A percentile compares a stretch with the other conserved stretches of the same genome.
phyloP scores from a whole-genome alignment of 2,329 filamentous ascomycete genomes.

The Curvularia sp. region DNA sequence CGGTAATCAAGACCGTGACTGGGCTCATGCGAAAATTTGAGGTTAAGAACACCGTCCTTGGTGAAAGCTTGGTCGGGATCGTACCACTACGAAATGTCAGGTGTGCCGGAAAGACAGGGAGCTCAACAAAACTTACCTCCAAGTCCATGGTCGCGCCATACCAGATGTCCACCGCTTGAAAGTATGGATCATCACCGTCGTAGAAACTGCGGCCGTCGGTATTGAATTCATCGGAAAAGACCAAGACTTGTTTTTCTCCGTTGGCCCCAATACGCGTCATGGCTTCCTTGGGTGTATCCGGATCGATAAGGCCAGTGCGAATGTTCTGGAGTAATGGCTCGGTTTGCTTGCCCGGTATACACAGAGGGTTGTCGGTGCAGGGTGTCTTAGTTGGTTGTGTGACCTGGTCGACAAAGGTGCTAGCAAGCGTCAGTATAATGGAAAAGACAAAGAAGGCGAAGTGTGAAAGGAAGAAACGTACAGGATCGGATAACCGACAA shows the following conservation, averaged over 20 bases:
- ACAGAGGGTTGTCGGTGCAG: slow-evolving; percentile 55
- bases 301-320: slow-evolving; percentile 68
- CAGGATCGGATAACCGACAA: slow-evolving; percentile 74
- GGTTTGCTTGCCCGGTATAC: slow-evolving; percentile 59
- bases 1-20: slow-evolving; percentile 72
- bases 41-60: slow-evolving; percentile 66
- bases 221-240: slow-evolving; percentile 78
- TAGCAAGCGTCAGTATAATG: slow-evolving; percentile 43
- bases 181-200: slow-evolving; percentile 73
- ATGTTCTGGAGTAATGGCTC: slow-evolving; percentile 66
- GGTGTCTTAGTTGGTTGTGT: slow-evolving; percentile 46
- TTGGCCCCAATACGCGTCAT: slow-evolving; percentile 64
- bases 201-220: slow-evolving; percentile 72
- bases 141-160: slow-evolving; percentile 75
- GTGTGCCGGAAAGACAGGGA: neutral
- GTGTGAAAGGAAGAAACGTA: slow-evolving; percentile 55
- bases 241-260: slow-evolving; percentile 68
- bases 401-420: slow-evolving; percentile 64
- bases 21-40: slow-evolving; percentile 69
- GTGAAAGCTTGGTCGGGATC: slow-evolving; percentile 72
- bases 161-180: slow-evolving; percentile 73
- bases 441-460: neutral
- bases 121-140: slow-evolving; percentile 57
- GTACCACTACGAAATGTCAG: slow-evolving; percentile 63
- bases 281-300: slow-evolving; percentile 68